phyloP scores from a whole-genome alignment of 345 rosid genomes.

The Aurinia saxatilis region DNA sequence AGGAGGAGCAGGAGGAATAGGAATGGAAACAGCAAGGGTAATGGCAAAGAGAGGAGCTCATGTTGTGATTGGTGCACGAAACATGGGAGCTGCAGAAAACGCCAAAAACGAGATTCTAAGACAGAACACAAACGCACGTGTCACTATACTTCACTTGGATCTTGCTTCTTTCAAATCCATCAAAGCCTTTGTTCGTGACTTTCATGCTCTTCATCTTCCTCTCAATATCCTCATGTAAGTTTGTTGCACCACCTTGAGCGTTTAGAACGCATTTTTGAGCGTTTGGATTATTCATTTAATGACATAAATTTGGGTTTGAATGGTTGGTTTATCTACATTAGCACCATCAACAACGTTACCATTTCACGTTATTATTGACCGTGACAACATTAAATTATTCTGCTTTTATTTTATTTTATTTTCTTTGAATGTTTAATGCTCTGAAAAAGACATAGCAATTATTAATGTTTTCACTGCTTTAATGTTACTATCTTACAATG shows the following conservation, averaged over 20 bases:
- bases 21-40: slow-evolving; percentile 80
- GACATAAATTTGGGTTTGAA: too few species aligned
- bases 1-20: slow-evolving; percentile 90
- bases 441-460: not conserved
- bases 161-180: slow-evolving; percentile 29
- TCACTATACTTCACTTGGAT: slow-evolving; percentile 27
- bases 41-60: slow-evolving; percentile 58
- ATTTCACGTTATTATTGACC: not conserved
- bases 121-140: slow-evolving; percentile 32
- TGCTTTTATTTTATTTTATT: too few species aligned
- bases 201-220: slow-evolving; percentile 28
- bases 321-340: not conserved
- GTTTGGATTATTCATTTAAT: not conserved
- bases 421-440: not conserved
- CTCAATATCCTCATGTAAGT: slow-evolving; percentile 33
- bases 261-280: not conserved
- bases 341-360: not conserved
- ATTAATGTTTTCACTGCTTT: too few species aligned
- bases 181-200: slow-evolving; percentile 25
- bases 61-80: slow-evolving; percentile 76
- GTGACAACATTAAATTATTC: not conserved
- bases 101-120: slow-evolving; percentile 39
- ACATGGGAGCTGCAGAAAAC: slow-evolving; percentile 57
- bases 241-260: too few species aligned
- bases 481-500: too few species aligned